Conservation (phyloP, 129 eudicot genomes). For the Pulicaria dysenterica region DNA sequence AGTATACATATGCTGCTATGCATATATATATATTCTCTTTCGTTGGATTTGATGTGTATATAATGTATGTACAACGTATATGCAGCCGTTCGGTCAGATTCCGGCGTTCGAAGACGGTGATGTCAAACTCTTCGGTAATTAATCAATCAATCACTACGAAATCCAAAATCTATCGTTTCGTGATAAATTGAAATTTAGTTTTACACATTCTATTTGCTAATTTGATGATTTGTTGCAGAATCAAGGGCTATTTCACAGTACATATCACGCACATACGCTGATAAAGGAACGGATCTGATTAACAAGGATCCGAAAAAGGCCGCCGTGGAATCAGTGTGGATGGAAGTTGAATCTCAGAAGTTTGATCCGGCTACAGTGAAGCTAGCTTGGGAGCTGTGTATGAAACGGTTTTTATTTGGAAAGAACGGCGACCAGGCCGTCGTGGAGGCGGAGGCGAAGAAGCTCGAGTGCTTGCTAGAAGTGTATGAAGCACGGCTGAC, state of each 20-base stretch:
- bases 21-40: background rate
- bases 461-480: constrained; percentile 52
- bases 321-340: constrained; percentile 48
- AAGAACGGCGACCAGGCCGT: constrained; percentile 19
- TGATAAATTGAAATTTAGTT: background rate
- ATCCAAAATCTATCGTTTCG: background rate
- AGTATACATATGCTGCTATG: background rate
- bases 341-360: constrained; percentile 50
- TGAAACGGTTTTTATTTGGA: constrained; percentile 39
- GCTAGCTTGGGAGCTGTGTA: constrained; percentile 46
- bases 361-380: constrained; percentile 47
- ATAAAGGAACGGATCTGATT: constrained; percentile 45
- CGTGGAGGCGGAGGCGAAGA: constrained; percentile 37
- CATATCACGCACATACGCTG: constrained; percentile 44
- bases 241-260: constrained; percentile 65
- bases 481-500: constrained; percentile 58
- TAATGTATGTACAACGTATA: background rate
- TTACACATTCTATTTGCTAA: background rate
- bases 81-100: constrained; percentile 67
- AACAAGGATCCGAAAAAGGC: constrained; percentile 45
- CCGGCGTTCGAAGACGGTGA: constrained; percentile 55
- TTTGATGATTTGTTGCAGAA: constrained; percentile 39
- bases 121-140: constrained; percentile 68
- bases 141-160: constrained; percentile 5
- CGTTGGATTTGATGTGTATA: background rate